phyloP scores from a whole-genome alignment of 2,329 filamentous ascomycete genomes.

The Sclerotinia minor region DNA sequence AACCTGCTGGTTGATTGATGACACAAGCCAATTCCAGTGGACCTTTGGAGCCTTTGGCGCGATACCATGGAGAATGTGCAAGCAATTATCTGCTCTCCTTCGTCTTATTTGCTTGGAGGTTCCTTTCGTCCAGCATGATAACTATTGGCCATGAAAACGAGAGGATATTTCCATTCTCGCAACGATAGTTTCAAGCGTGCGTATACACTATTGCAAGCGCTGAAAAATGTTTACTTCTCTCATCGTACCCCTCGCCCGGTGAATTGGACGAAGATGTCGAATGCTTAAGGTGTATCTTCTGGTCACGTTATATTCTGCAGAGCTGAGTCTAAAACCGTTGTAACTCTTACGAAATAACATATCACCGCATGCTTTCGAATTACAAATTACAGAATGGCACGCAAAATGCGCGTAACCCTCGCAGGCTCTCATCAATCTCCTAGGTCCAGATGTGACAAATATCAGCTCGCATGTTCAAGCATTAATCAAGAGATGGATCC shows the following conservation, averaged over 20 bases:
- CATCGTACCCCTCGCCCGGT: slow-evolving; percentile 47
- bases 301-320: slow-evolving; percentile 56
- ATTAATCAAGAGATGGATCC: slow-evolving; percentile 48
- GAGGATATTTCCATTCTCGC: slow-evolving; percentile 52
- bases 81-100: slow-evolving; percentile 30
- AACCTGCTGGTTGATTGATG: slow-evolving; percentile 59
- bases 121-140: not conserved
- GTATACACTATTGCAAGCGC: slow-evolving; percentile 52
- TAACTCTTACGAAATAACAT: not conserved
- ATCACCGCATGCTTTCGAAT: too few relatives aligned
- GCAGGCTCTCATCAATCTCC: slow-evolving; percentile 47
- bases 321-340: slow-evolving; percentile 41
- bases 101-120: slow-evolving; percentile 41
- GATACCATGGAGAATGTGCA: slow-evolving; percentile 52
- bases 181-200: slow-evolving; percentile 54
- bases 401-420: slow-evolving; percentile 51
- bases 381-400: slow-evolving; percentile 47
- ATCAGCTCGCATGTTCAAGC: slow-evolving; percentile 47
- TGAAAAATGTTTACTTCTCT: slow-evolving; percentile 51
- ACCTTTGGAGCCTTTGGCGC: slow-evolving; percentile 55
- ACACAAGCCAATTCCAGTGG: slow-evolving; percentile 57
- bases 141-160: slow-evolving; percentile 24
- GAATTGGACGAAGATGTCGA: slow-evolving; percentile 48
- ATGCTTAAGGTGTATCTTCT: slow-evolving; percentile 53
- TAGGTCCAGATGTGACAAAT: slow-evolving; percentile 44